phyloP scores from a whole-genome alignment of 1,284 basidiomycete genomes.

The Marasmius oreades region DNA sequence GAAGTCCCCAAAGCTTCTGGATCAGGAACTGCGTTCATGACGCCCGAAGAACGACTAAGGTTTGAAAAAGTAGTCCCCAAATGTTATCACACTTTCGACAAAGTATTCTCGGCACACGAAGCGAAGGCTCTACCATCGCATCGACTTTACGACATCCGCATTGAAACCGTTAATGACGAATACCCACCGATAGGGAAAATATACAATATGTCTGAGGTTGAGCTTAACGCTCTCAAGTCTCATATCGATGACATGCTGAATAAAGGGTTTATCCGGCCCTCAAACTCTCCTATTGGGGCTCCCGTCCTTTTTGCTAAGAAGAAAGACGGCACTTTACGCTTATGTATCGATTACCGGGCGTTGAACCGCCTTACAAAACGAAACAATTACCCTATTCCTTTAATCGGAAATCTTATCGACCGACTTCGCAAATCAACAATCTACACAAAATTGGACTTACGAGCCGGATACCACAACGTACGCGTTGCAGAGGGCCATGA shows the following conservation, averaged over 20 bases:
- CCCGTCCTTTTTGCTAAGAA: slow-evolving; percentile 7
- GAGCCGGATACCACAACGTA: neutral
- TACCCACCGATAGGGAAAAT: neutral
- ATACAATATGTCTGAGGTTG: neutral
- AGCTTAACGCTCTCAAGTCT: neutral
- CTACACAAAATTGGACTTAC: neutral
- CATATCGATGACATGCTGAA: neutral
- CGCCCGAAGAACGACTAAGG: neutral
- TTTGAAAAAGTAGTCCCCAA: slow-evolving; percentile 6
- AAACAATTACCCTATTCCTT: neutral
- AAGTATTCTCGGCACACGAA: slow-evolving; percentile 3
- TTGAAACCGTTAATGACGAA: neutral
- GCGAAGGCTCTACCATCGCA: neutral
- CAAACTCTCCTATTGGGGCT: slow-evolving; percentile 1
- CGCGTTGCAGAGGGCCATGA: neutral
- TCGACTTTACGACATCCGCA: no score
- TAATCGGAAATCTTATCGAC: neutral
- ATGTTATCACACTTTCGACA: neutral
- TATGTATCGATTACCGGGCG: slow-evolving; percentile 2
- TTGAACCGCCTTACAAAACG: neutral
- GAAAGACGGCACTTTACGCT: slow-evolving; percentile 1
- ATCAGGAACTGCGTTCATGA: no score
- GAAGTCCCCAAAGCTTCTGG: no score
- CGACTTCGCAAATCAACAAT: neutral
- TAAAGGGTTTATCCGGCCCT: neutral